phyloP scores from a whole-genome alignment of 257 asterid genomes.

The Solanum sejunctum region DNA sequence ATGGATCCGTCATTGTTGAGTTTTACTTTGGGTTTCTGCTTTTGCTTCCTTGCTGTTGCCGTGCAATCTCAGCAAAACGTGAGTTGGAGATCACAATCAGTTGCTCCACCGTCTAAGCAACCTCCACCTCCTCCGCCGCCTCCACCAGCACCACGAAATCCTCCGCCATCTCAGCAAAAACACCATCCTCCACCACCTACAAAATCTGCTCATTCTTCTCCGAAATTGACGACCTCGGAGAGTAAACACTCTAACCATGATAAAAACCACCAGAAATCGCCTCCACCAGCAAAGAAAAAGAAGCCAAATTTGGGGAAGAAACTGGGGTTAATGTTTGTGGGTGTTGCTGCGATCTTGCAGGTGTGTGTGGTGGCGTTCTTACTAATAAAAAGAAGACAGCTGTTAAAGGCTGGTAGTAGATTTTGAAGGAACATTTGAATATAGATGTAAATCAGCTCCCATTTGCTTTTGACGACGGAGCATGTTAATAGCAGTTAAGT shows the following conservation, averaged over 20 bases:
- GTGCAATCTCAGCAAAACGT: conserved; percentile 38
- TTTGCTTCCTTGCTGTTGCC: conserved; percentile 14
- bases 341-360: conserved; percentile 22
- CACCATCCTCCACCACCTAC: conserved; percentile 11
- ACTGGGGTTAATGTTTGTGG: conserved; percentile 27
- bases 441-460: background rate
- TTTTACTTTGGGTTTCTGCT: conserved; percentile 2
- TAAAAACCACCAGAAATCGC: background rate
- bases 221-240: background rate
- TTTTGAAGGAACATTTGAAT: background rate
- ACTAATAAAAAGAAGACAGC: conserved; percentile 21
- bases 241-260: background rate
- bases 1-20: conserved; percentile 46
- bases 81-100: conserved; percentile 3
- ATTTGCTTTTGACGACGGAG: background rate
- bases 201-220: background rate
- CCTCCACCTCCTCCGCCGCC: conserved; percentile 11
- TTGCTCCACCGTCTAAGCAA: background rate
- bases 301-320: conserved; percentile 19
- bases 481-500: background rate
- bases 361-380: conserved; percentile 26
- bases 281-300: background rate
- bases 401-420: conserved; percentile 9
- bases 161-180: background rate
- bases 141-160: conserved; percentile 4